Evolutionary conservation across 73 alveolate species (phyloP).

Genomic region (Uronychia setigera): DNA sequence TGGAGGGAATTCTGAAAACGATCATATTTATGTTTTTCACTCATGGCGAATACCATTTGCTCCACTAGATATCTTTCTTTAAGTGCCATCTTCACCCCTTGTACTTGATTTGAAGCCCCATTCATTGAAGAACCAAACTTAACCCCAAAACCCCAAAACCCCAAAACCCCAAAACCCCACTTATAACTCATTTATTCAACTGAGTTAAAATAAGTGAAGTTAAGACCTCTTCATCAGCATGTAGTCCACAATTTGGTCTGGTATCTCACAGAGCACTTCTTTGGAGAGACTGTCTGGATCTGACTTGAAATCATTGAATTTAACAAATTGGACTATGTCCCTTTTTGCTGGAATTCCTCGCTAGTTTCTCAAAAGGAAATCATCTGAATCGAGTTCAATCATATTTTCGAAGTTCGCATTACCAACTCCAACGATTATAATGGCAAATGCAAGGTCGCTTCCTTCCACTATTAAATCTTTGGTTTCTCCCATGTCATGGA

Average conservation of each 20-base stretch:
- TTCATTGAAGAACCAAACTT: not conserved
- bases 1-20: too few relatives aligned
- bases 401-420: constrained; percentile 58
- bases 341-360: constrained; percentile 83
- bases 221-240: not conserved
- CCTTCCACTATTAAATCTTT: constrained; percentile 78
- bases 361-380: constrained; percentile 61
- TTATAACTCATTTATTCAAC: too few relatives aligned
- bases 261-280: constrained; percentile 53
- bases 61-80: not conserved
- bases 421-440: constrained; percentile 91
- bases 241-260: constrained; percentile 20
- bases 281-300: constrained; percentile 57
- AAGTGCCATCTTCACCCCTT: not conserved
- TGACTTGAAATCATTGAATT: constrained; percentile 72
- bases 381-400: constrained; percentile 92
- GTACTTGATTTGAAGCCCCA: not conserved
- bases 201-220: too few relatives aligned
- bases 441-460: constrained; percentile 78
- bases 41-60: constrained; percentile 55
- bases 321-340: constrained; percentile 97
- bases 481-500: constrained; percentile 88
- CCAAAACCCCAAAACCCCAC: too few relatives aligned
- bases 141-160: too few relatives aligned
- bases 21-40: too few relatives aligned